Percentiles rank a stretch among this genome's conserved stretches.
These are phyloP conservation scores for Neurospora intermedia DNA, from an alignment of 495 filamentous ascomycete genomes.

Conservation along the genomic window DNA sequence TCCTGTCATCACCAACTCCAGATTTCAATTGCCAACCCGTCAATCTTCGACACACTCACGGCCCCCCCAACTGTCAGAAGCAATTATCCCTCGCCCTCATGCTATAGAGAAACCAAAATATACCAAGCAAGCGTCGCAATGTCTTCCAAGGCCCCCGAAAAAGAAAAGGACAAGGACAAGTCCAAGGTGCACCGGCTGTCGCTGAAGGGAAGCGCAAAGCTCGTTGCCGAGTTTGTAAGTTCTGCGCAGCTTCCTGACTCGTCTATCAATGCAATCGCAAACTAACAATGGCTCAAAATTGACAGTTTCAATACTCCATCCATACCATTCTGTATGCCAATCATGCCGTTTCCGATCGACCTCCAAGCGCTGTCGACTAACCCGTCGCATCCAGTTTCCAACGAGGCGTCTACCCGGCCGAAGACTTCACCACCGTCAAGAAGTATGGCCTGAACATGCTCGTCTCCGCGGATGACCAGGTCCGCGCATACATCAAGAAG, in stretches of 20 bases:
- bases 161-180: conserved; percentile 75
- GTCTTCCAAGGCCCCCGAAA: conserved; percentile 12
- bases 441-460: conserved; percentile 99
- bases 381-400: conserved; percentile 55
- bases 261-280: neutral
- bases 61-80: neutral
- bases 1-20: neutral
- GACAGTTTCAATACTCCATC: conserved; percentile 92
- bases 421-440: conserved; percentile 95
- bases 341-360: conserved; percentile 7
- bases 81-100: neutral
- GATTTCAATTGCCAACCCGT: neutral
- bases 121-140: conserved; percentile 5
- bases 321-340: conserved; percentile 71
- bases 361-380: neutral
- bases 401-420: conserved; percentile 91
- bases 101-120: too few relatives aligned
- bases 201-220: conserved; percentile 84
- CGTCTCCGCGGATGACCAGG: conserved; percentile 90
- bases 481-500: conserved; percentile 97
- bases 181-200: conserved; percentile 91
- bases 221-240: conserved; percentile 89
- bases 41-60: neutral
- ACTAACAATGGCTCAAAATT: conserved; percentile 1
- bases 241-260: neutral